A percentile compares a stretch with the other conserved stretches of the same genome.
These are phyloP conservation scores for Urtica urens DNA, from an alignment of 306 rosid genomes.

Conservation along the genomic window DNA sequence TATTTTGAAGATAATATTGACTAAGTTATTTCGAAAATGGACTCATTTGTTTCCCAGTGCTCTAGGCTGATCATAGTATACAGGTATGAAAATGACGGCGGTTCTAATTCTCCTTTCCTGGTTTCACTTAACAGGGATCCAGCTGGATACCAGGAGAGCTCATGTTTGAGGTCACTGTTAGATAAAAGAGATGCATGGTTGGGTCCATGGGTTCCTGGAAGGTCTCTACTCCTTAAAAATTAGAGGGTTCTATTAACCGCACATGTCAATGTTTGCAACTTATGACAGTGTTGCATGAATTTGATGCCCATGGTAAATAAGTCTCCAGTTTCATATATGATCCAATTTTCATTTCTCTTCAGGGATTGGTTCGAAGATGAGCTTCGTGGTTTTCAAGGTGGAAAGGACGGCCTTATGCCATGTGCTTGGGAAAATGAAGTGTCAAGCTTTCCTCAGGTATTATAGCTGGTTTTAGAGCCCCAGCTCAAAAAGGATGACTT, in stretches of 20 bases:
- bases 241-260: background rate
- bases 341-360: conserved; percentile 17
- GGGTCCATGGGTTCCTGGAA: conserved; percentile 99
- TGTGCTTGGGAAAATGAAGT: conserved; percentile 81
- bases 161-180: conserved; percentile 84
- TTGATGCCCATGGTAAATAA: conserved; percentile 5
- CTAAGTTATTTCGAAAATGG: too few species aligned
- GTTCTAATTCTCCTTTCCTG: conserved; percentile 15
- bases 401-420: conserved; percentile 82
- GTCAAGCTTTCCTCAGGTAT: conserved; percentile 90
- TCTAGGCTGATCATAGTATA: background rate
- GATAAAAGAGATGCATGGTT: conserved; percentile 98
- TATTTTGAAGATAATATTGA: conserved; percentile 5
- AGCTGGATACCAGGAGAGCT: conserved; percentile 81
- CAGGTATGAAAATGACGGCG: conserved; percentile 16
- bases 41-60: too few species aligned
- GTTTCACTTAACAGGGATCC: conserved; percentile 45
- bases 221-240: conserved; percentile 33
- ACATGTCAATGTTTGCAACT: background rate
- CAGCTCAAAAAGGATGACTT: too few species aligned
- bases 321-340: background rate
- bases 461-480: background rate
- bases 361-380: conserved; percentile 99
- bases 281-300: background rate
- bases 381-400: conserved; percentile 96